Conservation (phyloP, 1,284 basidiomycete genomes). For the Naganishia sp. region DNA sequence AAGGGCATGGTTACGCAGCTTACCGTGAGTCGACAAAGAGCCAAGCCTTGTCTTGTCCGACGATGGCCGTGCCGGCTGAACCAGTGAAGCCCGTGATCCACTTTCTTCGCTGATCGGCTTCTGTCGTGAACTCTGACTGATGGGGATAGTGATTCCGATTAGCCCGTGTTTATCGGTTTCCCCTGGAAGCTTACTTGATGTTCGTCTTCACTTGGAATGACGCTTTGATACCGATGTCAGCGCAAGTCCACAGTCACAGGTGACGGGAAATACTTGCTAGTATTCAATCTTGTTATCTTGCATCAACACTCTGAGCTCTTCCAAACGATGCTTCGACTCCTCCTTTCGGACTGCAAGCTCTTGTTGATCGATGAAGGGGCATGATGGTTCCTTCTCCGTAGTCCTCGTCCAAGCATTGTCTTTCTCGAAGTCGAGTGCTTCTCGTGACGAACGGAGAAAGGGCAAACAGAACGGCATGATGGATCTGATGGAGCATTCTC, state of each 20-base stretch:
- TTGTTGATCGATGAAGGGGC: background rate
- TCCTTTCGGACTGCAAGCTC: constrained; percentile 33
- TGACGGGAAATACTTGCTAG: constrained; percentile 64
- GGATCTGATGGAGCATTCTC: background rate
- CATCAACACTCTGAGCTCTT: constrained; percentile 69
- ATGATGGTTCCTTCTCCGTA: constrained; percentile 24
- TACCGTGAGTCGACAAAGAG: constrained; percentile 74
- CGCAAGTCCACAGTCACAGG: background rate
- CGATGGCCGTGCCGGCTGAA: constrained; percentile 76
- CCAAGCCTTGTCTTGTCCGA: constrained; percentile 41
- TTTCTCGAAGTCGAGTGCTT: constrained; percentile 8
- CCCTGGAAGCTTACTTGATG: constrained; percentile 22
- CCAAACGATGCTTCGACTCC: constrained; percentile 58
- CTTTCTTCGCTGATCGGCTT: constrained; percentile 75
- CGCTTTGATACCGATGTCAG: constrained; percentile 2
- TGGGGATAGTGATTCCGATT: constrained; percentile 54
- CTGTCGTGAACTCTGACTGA: constrained; percentile 83
- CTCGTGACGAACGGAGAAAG: constrained; percentile 8
- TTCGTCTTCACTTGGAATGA: constrained; percentile 16
- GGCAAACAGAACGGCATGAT: constrained; percentile 26
- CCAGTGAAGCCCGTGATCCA: constrained; percentile 88
- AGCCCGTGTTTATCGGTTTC: too few relatives aligned
- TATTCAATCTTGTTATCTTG: constrained; percentile 73
- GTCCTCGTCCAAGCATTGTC: constrained; percentile 32
- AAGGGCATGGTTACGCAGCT: background rate